Evolutionary conservation across 352 stramenopile genomes (phyloP).

Genomic region (Halophytophthora batemanensis): DNA sequence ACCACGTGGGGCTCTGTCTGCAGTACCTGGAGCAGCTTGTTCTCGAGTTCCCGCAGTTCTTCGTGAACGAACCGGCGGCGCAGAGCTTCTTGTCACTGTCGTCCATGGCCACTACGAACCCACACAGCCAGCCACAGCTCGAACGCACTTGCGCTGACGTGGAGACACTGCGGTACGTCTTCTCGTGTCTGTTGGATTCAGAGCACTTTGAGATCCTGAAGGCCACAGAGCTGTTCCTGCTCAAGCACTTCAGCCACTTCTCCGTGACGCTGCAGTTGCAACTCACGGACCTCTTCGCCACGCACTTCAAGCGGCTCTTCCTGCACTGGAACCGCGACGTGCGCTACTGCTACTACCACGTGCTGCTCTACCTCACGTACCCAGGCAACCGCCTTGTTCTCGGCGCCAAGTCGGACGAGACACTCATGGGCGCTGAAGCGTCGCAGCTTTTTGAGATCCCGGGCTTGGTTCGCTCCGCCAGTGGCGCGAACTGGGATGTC

Average conservation of each 20-base stretch:
- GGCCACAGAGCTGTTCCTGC: slow-evolving; percentile 59
- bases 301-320: slow-evolving; percentile 61
- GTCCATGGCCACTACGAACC: slow-evolving; percentile 13
- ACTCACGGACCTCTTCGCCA: slow-evolving; percentile 44
- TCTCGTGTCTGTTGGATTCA: slow-evolving; percentile 57
- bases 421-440: slow-evolving; percentile 60
- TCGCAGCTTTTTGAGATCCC: slow-evolving; percentile 70
- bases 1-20: slow-evolving; percentile 69
- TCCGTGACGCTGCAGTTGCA: slow-evolving; percentile 55
- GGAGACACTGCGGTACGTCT: slow-evolving; percentile 43
- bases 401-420: slow-evolving; percentile 65
- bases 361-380: slow-evolving; percentile 79
- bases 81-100: slow-evolving; percentile 18
- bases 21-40: slow-evolving; percentile 64
- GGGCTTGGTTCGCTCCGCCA: slow-evolving; percentile 42
- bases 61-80: slow-evolving; percentile 30
- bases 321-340: slow-evolving; percentile 85
- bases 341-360: slow-evolving; percentile 80
- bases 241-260: slow-evolving; percentile 54
- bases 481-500: slow-evolving; percentile 45
- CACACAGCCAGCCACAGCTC: slow-evolving; percentile 12
- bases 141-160: slow-evolving; percentile 27
- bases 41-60: slow-evolving; percentile 58
- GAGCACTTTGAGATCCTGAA: slow-evolving; percentile 78
- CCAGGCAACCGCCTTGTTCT: slow-evolving; percentile 74